These are phyloP conservation scores for Acidiella bohemica DNA, from an alignment of 495 filamentous ascomycete species.

Conservation along the genomic window DNA sequence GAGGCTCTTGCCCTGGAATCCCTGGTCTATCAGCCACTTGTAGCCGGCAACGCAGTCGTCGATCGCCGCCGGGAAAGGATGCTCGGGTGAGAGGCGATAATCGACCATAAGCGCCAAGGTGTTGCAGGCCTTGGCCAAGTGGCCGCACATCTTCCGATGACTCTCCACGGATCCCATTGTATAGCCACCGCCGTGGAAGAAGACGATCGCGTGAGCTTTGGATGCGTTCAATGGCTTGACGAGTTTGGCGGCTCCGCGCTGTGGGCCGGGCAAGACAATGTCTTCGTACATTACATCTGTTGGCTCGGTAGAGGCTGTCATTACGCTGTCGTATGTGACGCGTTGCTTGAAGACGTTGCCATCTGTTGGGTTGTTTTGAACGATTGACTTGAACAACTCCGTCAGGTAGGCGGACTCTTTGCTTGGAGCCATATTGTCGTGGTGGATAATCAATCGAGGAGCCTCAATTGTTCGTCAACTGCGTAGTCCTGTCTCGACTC, in stretches of 20 bases:
- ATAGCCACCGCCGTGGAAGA: slow-evolving; percentile 14
- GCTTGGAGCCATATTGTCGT: slow-evolving; percentile 9
- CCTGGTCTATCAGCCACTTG: slow-evolving; percentile 9
- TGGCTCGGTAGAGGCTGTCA: neutral
- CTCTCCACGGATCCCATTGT: slow-evolving; percentile 3
- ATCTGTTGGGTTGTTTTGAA: neutral
- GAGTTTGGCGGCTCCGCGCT: slow-evolving; percentile 1
- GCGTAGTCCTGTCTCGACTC: too few relatives aligned
- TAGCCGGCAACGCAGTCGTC: slow-evolving; percentile 14
- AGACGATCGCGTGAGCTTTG: slow-evolving; percentile 5
- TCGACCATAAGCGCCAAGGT: slow-evolving; percentile 4
- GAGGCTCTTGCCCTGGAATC: slow-evolving; percentile 6
- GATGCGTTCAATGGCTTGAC: slow-evolving; percentile 4
- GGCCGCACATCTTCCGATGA: slow-evolving; percentile 3
- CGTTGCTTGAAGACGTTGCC: neutral
- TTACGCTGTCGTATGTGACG: slow-evolving; percentile 6
- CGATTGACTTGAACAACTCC: slow-evolving; percentile 1
- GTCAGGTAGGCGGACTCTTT: slow-evolving; percentile 6
- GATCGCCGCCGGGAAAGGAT: slow-evolving; percentile 3
- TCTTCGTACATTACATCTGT: slow-evolving; percentile 4
- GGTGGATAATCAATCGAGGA: neutral
- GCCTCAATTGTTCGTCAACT: too few relatives aligned
- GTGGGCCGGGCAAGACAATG: neutral
- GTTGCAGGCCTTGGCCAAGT: slow-evolving; percentile 8
- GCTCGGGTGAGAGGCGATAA: slow-evolving; percentile 11